Evolutionary conservation across 257 asterid species (phyloP).

Genomic region (Verbena officinalis): DNA sequence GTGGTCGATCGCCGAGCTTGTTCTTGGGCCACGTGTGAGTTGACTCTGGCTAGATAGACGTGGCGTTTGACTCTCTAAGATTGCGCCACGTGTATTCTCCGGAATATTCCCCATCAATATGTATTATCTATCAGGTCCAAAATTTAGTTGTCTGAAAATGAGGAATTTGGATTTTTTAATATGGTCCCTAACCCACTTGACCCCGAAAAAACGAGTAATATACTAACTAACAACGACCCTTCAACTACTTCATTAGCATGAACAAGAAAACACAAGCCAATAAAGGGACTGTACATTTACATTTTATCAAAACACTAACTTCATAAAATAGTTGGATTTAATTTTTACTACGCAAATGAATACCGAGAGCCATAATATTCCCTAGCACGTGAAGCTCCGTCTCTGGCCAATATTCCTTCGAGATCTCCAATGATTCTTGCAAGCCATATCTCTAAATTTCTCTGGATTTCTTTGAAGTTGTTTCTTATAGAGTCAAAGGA

Average conservation of each 20-base stretch:
- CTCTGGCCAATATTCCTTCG: conserved; percentile 84
- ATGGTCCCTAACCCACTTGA: not conserved
- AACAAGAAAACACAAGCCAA: conserved; percentile 16
- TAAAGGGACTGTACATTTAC: conserved; percentile 33
- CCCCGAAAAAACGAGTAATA: not conserved
- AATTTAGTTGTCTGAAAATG: too few species aligned
- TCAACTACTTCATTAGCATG: conserved; percentile 29
- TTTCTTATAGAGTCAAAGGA: conserved; percentile 80
- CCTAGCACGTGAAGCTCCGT: conserved; percentile 80
- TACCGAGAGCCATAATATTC: conserved; percentile 81
- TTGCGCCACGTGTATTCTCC: too few species aligned
- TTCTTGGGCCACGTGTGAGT: too few species aligned
- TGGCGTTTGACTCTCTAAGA: too few species aligned
- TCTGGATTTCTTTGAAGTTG: conserved; percentile 90
- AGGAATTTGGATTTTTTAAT: too few species aligned
- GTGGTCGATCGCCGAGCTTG: too few species aligned
- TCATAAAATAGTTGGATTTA: conserved; percentile 5
- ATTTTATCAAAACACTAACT: conserved; percentile 29
- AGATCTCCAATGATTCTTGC: conserved; percentile 97
- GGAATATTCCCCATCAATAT: too few species aligned
- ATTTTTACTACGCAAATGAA: conserved; percentile 69
- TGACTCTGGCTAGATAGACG: too few species aligned
- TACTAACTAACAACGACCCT: too few species aligned
- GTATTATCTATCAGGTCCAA: too few species aligned
- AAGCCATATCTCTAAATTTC: conserved; percentile 94